Evolutionary conservation across 140 eudicot genomes (phyloP), one percentile per base, ranked within the genome.

Genomic region (Stevia rebaudiana): DNA sequence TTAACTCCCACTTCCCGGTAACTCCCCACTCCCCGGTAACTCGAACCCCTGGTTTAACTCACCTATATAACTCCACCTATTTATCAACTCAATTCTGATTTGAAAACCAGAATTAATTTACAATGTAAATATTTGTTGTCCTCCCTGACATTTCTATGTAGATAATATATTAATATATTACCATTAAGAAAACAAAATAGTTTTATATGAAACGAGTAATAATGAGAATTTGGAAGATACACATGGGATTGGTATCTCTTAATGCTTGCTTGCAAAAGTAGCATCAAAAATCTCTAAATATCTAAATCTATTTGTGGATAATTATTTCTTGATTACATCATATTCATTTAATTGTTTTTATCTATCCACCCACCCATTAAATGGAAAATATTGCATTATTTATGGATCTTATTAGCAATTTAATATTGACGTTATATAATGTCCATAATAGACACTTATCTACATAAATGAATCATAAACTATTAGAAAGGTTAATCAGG

Each of bases 191-290:
- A n/a, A n/a, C n/a, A n/a, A n/a, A n/a, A n/a, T n/a, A n/a, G n/a
- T n/a, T n/a, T n/a, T n/a, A n/a, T n/a, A n/a, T n/a, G n/a, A n/a
- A n/a, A n/a, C n/a, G n/a, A n/a, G n/a, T n/a, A n/a, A n/a, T n/a
- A n/a, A n/a, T n/a, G 7, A 64, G 43, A 33, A 65, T 43, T 11
- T n/a, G 11, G 17, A 22, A 41, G 33, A 56, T n/a, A n/a, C n/a
- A n/a, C n/a, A n/a, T n/a, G n/a, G n/a, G 42, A 54, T 64, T 39
- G 22, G 37, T 35, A 50, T 53, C 46, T 50, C 64, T 40, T 73
- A 64, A 48, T 74, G 68, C 76, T 56, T 74, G 68, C 76, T 56
- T 39, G 55, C 9, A 74, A 56, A 74, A 74, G 78, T 74, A 47
- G 63, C 48, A 55, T 73, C 78, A 64, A 64, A 47, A 44, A 43